These are phyloP conservation scores for Epicoccum nigrum DNA, from an alignment of 2,329 filamentous ascomycete species.

Conservation along the genomic window DNA sequence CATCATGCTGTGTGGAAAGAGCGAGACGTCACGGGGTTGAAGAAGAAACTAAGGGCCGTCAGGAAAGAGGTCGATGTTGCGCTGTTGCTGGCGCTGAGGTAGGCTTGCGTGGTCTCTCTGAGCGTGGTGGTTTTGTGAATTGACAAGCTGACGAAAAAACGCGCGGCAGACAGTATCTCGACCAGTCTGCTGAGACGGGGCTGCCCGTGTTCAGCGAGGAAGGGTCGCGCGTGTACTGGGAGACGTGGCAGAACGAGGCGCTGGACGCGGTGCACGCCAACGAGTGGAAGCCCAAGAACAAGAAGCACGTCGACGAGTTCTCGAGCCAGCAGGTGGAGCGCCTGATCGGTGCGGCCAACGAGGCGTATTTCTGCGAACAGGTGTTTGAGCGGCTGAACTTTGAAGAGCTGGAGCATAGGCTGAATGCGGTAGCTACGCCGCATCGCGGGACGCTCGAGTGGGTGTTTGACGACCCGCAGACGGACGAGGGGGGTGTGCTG, in stretches of 20 bases:
- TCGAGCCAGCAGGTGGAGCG: constrained; percentile 31
- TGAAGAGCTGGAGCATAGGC: constrained; percentile 31
- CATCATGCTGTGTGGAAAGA: constrained; percentile 47
- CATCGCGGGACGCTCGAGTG: constrained; percentile 32
- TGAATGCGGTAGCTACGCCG: constrained; percentile 29
- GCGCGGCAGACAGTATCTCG: constrained; percentile 30
- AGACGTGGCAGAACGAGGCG: constrained; percentile 38
- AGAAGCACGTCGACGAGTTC: constrained; percentile 40
- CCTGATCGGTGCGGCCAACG: constrained; percentile 26
- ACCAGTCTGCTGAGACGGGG: constrained; percentile 38
- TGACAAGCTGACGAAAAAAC: not conserved
- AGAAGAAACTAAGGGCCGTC: constrained; percentile 33
- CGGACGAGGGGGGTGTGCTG: constrained; percentile 26
- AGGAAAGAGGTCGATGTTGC: constrained; percentile 34
- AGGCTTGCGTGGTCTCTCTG: not conserved
- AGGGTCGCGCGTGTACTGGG: constrained; percentile 24
- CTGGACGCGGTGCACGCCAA: constrained; percentile 34
- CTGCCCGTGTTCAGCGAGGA: constrained; percentile 31
- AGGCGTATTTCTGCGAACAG: constrained; percentile 31
- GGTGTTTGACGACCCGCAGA: constrained; percentile 28
- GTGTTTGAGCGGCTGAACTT: constrained; percentile 33
- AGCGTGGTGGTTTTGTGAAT: too few relatives aligned
- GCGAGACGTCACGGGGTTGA: constrained; percentile 32
- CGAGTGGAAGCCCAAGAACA: constrained; percentile 36
- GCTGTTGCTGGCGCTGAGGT: constrained; percentile 35